Percentiles rank a stretch among this genome's conserved stretches.
These are phyloP conservation scores for Alternaria conjuncta DNA, from an alignment of 2,329 filamentous ascomycete species.

Conservation along the genomic window DNA sequence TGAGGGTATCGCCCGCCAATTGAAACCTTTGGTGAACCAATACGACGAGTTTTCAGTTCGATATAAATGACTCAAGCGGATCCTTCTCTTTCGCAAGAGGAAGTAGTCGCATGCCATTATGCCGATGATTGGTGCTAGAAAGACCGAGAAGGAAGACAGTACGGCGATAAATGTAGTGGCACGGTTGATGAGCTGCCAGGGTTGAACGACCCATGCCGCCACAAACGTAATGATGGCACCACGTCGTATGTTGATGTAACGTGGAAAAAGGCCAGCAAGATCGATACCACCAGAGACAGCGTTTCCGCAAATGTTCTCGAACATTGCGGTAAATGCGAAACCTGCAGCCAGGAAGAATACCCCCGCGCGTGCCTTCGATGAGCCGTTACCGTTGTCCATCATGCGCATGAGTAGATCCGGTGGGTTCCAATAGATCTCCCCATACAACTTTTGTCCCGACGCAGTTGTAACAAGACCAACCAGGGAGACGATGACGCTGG, in stretches of 20 bases:
- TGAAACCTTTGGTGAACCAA: constrained; percentile 54
- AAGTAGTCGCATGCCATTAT: constrained; percentile 51
- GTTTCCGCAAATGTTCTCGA: constrained; percentile 51
- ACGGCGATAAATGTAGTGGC: constrained; percentile 48
- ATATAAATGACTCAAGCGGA: constrained; percentile 50
- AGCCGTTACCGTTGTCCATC: constrained; percentile 54
- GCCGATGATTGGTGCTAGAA: constrained; percentile 49
- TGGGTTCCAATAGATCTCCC: constrained; percentile 51
- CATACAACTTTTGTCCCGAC: constrained; percentile 47
- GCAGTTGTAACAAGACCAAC: constrained; percentile 53
- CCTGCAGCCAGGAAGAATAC: constrained; percentile 48
- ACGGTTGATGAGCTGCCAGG: constrained; percentile 48
- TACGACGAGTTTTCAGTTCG: constrained; percentile 47
- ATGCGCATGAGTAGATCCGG: constrained; percentile 55
- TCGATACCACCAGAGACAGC: constrained; percentile 46
- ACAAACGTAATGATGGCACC: constrained; percentile 47
- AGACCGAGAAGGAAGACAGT: constrained; percentile 53
- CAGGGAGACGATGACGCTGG: constrained; percentile 52
- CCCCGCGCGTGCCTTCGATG: constrained; percentile 43
- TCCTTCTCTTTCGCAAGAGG: constrained; percentile 42
- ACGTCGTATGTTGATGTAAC: constrained; percentile 45
- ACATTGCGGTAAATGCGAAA: constrained; percentile 48
- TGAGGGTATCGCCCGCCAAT: constrained; percentile 52
- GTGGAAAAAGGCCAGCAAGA: constrained; percentile 42
- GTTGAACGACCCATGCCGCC: constrained; percentile 45